These are phyloP conservation scores for Hortaea werneckii DNA, from an alignment of 2,329 filamentous ascomycete genomes.

Conservation along the genomic window DNA sequence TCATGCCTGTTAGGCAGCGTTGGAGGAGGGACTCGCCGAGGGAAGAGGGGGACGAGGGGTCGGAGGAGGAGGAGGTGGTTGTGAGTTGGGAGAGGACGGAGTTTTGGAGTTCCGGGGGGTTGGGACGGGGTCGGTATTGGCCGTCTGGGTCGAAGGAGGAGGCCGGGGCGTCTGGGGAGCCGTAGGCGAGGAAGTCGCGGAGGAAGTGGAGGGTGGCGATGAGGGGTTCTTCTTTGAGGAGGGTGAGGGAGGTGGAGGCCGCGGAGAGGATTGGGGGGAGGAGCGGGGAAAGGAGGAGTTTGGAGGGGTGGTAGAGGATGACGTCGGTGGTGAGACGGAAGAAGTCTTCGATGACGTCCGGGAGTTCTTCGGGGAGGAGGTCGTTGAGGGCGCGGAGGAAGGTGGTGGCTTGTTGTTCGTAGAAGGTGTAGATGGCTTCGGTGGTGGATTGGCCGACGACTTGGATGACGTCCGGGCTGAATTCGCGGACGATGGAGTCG, in stretches of 20 bases:
- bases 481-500: slow-evolving; percentile 87
- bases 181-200: slow-evolving; percentile 83
- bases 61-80: neutral
- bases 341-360: slow-evolving; percentile 88
- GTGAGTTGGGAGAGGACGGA: slow-evolving; percentile 47
- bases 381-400: slow-evolving; percentile 87
- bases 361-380: slow-evolving; percentile 64
- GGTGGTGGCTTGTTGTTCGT: slow-evolving; percentile 81
- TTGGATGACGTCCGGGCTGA: slow-evolving; percentile 72
- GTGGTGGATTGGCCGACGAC: slow-evolving; percentile 73
- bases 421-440: slow-evolving; percentile 85
- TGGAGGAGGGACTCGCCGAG: slow-evolving; percentile 71
- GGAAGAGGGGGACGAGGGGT: slow-evolving; percentile 23
- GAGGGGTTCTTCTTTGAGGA: slow-evolving; percentile 86
- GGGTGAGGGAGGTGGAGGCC: slow-evolving; percentile 70
- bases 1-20: slow-evolving; percentile 91
- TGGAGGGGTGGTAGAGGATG: slow-evolving; percentile 81
- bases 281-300: slow-evolving; percentile 68
- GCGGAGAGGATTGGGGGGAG: slow-evolving; percentile 79
- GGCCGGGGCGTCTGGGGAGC: slow-evolving; percentile 56
- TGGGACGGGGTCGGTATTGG: slow-evolving; percentile 50
- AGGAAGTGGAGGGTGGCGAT: slow-evolving; percentile 88
- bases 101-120: slow-evolving; percentile 62
- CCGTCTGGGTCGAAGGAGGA: slow-evolving; percentile 41
- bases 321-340: slow-evolving; percentile 89